Evolutionary conservation across 208 protist species (phyloP).

Genomic region (Willaertia magna): DNA sequence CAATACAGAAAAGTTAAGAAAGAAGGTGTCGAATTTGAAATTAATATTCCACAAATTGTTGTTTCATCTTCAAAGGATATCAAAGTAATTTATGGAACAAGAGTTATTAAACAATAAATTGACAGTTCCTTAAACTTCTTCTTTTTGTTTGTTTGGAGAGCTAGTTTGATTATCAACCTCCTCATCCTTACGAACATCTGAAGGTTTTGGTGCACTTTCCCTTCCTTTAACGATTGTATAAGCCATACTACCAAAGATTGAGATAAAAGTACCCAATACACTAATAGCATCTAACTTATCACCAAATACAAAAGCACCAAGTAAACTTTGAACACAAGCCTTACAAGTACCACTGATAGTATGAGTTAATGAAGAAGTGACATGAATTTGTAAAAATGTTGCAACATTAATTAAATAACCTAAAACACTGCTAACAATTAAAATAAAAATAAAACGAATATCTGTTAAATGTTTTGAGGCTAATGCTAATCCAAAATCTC

Average conservation of each 20-base stretch:
- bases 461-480: not conserved
- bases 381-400: not conserved
- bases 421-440: not conserved
- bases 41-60: too few species aligned
- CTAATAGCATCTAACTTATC: not conserved
- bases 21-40: too few species aligned
- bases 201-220: not conserved
- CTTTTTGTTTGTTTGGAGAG: not conserved
- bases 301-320: not conserved
- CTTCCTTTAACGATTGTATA: not conserved
- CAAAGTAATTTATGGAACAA: too few species aligned
- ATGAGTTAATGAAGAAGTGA: not conserved
- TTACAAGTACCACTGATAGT: slow-evolving; percentile 9
- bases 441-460: not conserved
- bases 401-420: slow-evolving; percentile 15
- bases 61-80: too few species aligned
- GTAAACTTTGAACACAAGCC: slow-evolving; percentile 9
- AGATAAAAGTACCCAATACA: not conserved
- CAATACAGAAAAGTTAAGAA: too few species aligned
- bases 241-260: not conserved
- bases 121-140: too few species aligned
- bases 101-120: too few species aligned
- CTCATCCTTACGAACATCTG: not conserved
- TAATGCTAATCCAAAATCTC: not conserved
- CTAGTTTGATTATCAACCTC: not conserved